These are phyloP conservation scores for Alternaria sp. DNA, from an alignment of 2,329 filamentous ascomycete genomes.

Conservation along the genomic window DNA sequence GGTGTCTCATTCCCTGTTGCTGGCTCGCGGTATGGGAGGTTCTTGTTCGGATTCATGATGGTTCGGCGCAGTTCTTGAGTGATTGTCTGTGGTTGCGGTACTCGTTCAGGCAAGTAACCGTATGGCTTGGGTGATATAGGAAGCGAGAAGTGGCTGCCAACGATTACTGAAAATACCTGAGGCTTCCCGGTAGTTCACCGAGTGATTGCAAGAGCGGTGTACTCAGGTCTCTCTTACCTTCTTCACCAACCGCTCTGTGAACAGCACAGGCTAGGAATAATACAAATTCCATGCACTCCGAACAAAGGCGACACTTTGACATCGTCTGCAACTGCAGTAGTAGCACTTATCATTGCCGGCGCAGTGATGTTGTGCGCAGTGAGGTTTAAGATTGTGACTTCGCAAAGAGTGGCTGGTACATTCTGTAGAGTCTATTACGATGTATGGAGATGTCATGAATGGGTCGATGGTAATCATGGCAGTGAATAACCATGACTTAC, in stretches of 20 bases:
- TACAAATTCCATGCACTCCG: not conserved
- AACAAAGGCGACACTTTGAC: not conserved
- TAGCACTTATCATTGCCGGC: not conserved
- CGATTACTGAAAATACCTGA: not conserved
- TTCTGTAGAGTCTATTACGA: not conserved
- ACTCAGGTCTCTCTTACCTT: not conserved
- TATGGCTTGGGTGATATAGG: not conserved
- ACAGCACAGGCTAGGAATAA: not conserved
- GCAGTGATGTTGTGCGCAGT: not conserved
- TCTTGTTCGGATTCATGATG: not conserved
- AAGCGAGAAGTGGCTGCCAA: not conserved
- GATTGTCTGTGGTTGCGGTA: not conserved
- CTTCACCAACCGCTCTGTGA: not conserved
- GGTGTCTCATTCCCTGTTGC: not conserved
- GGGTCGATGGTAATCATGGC: not conserved
- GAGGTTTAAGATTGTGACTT: not conserved
- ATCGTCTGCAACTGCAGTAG: not conserved
- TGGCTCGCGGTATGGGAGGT: not conserved
- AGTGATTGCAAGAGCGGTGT: not conserved
- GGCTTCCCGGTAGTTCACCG: not conserved
- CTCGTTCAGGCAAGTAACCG: not conserved
- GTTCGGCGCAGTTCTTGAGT: not conserved
- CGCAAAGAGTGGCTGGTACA: not conserved
- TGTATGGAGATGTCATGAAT: not conserved
- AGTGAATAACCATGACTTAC: not conserved